Base-by-base conservation (phyloP, 345 rosid species). In the Capsella bursapastoris region DNA sequence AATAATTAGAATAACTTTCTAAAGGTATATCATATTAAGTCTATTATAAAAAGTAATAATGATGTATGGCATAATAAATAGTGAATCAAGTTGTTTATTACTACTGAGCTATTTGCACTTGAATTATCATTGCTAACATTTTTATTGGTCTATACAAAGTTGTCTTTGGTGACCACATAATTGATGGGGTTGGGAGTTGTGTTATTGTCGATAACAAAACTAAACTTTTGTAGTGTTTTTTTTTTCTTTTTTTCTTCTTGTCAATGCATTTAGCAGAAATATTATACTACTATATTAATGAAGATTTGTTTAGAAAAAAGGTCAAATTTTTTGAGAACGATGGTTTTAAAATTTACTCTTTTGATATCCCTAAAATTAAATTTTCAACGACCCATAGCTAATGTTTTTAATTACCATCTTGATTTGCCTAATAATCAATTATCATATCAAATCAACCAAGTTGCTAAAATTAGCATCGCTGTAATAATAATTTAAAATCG, bases 131-230 rank as follows among this genome's bases (percentile, higher is more conserved):
- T 37, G 12, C 15, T 13, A 41, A 2, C 69, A 28, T 34, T 56
- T 40, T 27, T 32, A 55, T 56, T 73, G 77, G 65, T 56, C 40
- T 47, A 12, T 16, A 34, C 50, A 73, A 65, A 56, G 66, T 31
- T 73, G 44, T 41, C 51, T 48, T 50, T 38, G 41, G 78, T 74
- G 78, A 65, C 72, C 66, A 73, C 78, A 65, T 73, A 65, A 57
- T 47, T 40, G 72, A 37, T 48, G 25, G 61, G 72, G 28, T 66
- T 66, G 72, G 66, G 52, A 74, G 78, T 35, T 66, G 66, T 57
- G 78, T 66, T 74, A 16, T 27, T 57, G 31, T 47, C 66, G 34
- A 47, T 15, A 47, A 28, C 41, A 45, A 27, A 47, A 57, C 38
- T 47, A 35, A 28, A 47, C 66, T 57, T 22, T 55, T 64, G 56